Conservation (phyloP, 1,284 basidiomycete species). For the Leccinum variabile region DNA sequence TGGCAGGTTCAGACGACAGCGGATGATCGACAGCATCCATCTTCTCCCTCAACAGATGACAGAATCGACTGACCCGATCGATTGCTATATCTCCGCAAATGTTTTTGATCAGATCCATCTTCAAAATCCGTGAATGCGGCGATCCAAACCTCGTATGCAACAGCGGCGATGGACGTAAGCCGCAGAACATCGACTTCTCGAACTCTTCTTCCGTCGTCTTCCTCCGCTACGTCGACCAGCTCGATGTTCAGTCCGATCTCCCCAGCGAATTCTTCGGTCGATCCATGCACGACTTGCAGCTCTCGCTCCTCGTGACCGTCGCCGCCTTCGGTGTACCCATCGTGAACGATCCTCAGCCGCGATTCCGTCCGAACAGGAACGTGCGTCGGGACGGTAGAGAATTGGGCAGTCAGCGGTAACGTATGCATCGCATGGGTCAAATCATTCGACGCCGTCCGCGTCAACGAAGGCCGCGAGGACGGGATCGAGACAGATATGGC, state of each 20-base stretch:
- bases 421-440: constrained; percentile 19
- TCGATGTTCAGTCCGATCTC: constrained; percentile 15
- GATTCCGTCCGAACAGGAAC: constrained; percentile 35
- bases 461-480: constrained; percentile 21
- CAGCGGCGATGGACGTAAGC: constrained; percentile 41
- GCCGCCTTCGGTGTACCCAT: constrained; percentile 20
- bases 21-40: constrained; percentile 38
- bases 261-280: constrained; percentile 12
- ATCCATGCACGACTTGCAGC: constrained; percentile 20
- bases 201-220: constrained; percentile 11
- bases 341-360: constrained; percentile 31
- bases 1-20: neutral
- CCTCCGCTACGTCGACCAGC: constrained; percentile 23
- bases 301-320: constrained; percentile 23
- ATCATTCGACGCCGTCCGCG: constrained; percentile 28
- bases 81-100: constrained; percentile 17
- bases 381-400: constrained; percentile 34
- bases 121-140: constrained; percentile 38
- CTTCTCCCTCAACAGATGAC: constrained; percentile 29
- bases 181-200: constrained; percentile 12
- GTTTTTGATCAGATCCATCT: constrained; percentile 28
- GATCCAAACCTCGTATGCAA: constrained; percentile 56
- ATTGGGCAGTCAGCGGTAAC: constrained; percentile 32
- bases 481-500: constrained; percentile 15
- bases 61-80: constrained; percentile 21